phyloP scores from a whole-genome alignment of 2,329 filamentous ascomycete species.

The Coleophoma cylindrospora region DNA sequence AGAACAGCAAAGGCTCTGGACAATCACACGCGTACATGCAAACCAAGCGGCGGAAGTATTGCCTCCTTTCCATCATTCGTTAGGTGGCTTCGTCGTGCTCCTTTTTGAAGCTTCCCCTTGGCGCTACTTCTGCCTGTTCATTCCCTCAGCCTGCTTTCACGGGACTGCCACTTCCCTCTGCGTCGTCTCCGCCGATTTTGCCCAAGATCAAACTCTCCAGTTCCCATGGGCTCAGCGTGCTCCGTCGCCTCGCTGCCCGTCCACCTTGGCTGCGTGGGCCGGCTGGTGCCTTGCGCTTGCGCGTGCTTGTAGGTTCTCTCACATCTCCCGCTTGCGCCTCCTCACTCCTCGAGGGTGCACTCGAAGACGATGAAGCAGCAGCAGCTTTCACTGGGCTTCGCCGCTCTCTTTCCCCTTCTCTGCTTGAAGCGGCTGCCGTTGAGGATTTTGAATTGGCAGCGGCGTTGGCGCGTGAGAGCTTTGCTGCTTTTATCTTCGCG shows the following conservation, averaged over 20 bases:
- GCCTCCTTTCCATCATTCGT: too few species aligned
- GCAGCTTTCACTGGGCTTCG: not conserved
- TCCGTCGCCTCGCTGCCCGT: conserved; percentile 59
- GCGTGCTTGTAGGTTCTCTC: conserved; percentile 2
- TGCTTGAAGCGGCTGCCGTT: conserved; percentile 16
- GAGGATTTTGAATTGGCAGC: conserved; percentile 22
- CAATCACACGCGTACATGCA: too few species aligned
- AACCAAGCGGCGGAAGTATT: too few species aligned
- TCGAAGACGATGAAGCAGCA: too few species aligned
- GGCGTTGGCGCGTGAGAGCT: not conserved
- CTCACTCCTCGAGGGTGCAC: too few species aligned
- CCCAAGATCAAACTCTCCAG: conserved; percentile 58
- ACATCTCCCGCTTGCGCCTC: not conserved
- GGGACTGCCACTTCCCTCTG: too few species aligned
- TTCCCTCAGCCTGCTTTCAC: too few species aligned
- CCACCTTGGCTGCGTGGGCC: conserved; percentile 24
- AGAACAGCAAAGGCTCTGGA: too few species aligned
- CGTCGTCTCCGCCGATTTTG: conserved; percentile 6
- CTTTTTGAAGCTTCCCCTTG: too few species aligned
- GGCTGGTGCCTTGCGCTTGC: conserved; percentile 35
- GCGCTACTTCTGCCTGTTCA: too few species aligned
- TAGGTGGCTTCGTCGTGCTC: too few species aligned
- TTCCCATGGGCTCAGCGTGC: conserved; percentile 72
- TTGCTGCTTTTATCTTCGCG: conserved; percentile 55
- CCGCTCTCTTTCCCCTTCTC: conserved; percentile 5